A percentile compares a stretch with the other conserved stretches of the same genome.
Evolutionary conservation across 2,329 filamentous ascomycete genomes (phyloP).

Genomic region (Ceratocystis destructans): DNA sequence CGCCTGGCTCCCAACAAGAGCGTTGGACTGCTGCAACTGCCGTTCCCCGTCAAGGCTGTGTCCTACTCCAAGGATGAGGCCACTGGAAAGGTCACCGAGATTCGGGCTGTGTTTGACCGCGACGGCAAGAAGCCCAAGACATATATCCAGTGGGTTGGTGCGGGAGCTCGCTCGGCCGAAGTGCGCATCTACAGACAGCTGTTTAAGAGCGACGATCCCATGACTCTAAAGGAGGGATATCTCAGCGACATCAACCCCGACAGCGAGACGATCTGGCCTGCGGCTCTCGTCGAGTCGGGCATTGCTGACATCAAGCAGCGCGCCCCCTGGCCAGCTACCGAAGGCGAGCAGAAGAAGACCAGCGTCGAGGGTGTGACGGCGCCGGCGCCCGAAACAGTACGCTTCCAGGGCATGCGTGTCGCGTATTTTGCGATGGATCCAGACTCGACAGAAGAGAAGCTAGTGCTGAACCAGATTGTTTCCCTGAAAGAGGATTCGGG

Average conservation of each 20-base stretch:
- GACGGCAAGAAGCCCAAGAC: slow-evolving; percentile 63
- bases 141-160: slow-evolving; percentile 75
- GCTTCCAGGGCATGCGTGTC: slow-evolving; percentile 84
- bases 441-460: slow-evolving; percentile 63
- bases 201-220: slow-evolving; percentile 77
- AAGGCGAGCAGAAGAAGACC: slow-evolving; percentile 48
- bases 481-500: slow-evolving; percentile 77
- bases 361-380: neutral
- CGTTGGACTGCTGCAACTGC: slow-evolving; percentile 60
- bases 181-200: slow-evolving; percentile 68
- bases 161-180: slow-evolving; percentile 54
- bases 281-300: slow-evolving; percentile 70
- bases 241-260: slow-evolving; percentile 72
- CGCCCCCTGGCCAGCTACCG: slow-evolving; percentile 71
- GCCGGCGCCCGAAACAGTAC: slow-evolving; percentile 58
- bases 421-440: slow-evolving; percentile 75
- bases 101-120: slow-evolving; percentile 51
- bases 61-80: slow-evolving; percentile 54
- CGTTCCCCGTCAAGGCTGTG: slow-evolving; percentile 56
- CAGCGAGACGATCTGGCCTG: slow-evolving; percentile 63
- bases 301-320: slow-evolving; percentile 60
- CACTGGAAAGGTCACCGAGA: slow-evolving; percentile 50
- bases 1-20: slow-evolving; percentile 63
- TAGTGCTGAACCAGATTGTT: slow-evolving; percentile 84
- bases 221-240: slow-evolving; percentile 64